Conservation (phyloP, 768 basidiomycete genomes). For the Leccinum uliginosum region DNA sequence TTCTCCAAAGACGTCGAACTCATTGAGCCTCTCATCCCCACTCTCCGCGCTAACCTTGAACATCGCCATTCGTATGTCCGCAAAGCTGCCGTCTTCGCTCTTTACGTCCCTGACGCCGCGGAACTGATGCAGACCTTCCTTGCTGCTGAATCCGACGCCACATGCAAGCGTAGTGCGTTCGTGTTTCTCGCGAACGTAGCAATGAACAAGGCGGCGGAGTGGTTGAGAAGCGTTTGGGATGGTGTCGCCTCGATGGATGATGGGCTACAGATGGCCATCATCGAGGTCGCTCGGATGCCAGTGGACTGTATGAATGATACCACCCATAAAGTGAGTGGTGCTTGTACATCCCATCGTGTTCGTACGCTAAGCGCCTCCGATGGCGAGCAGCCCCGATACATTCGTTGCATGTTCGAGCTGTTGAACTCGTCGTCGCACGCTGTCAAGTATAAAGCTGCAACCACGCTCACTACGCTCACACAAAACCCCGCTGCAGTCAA, state of each 20-base stretch:
- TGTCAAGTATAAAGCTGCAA: conserved; percentile 97
- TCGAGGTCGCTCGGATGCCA: conserved; percentile 89
- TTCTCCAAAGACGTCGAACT: conserved; percentile 92
- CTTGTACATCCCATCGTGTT: background rate
- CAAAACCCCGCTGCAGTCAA: conserved; percentile 96
- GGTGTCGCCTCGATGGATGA: conserved; percentile 81
- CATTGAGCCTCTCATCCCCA: conserved; percentile 93
- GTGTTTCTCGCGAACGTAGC: conserved; percentile 86
- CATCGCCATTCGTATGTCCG: conserved; percentile 97
- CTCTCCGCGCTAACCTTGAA: conserved; percentile 89
- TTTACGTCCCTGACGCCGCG: conserved; percentile 93
- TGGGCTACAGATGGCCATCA: conserved; percentile 90
- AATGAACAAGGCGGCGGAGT: conserved; percentile 89
- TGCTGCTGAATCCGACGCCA: conserved; percentile 90
- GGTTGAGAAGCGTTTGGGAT: conserved; percentile 82
- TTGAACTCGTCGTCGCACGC: conserved; percentile 86
- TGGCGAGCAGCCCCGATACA: conserved; percentile 73
- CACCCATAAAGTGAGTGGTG: conserved; percentile 62
- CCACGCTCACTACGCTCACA: conserved; percentile 87
- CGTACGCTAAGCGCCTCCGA: conserved; percentile 2
- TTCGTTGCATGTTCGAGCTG: conserved; percentile 89
- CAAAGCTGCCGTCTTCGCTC: conserved; percentile 96
- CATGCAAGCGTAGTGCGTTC: conserved; percentile 96
- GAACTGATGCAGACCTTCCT: conserved; percentile 97
- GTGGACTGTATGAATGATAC: conserved; percentile 87